Base-by-base conservation (phyloP, 768 basidiomycete genomes). In the Leccinum variicolor region DNA sequence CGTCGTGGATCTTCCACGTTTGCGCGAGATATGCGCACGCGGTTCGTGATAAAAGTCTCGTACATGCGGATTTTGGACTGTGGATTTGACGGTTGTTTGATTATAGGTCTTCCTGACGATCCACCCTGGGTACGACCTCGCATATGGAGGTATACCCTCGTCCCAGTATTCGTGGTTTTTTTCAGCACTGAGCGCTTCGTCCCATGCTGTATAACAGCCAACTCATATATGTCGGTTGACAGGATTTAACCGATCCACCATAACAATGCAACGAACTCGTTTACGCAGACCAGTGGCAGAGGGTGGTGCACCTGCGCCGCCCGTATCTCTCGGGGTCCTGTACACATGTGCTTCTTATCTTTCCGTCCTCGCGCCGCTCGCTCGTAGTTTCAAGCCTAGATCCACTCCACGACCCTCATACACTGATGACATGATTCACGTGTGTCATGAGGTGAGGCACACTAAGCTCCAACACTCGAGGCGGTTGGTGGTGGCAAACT, bases 121-220 rank as follows among this genome's bases (percentile, higher is more conserved):
- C 90, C 90, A 45, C 73, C 79, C 5, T 91, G 89, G 87, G 76
- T 91, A 61, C 81, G 90, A 43, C 87, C 89, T 28, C 79, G 87
- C 45, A 77, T 89, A 64, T 92, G 90, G 90, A 89, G 83, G 90
- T 89, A 49, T 52, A 14, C 49, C 46, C 41, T 36, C 31, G 21
- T 54, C 41, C 63, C n/a, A 33, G 52, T 34, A 21, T 64, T 14
- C 8, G 1, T 29, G 45, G 15, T 34, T n/a, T 43, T 39, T 43
- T 46, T 17, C 21, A 39, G 13, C 17, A 17, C 29, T 28, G 21
- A 34, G 28, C 29, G 13, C 47, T 25, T 4, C 21, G 11, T 41
- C 21, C 21, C 28, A 4, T 50, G 55, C 55, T 63, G 57, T 60
- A 50, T 41, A 41, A 41, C 31, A 14, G 8, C 33, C n/a, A 19